A percentile compares a stretch with the other conserved stretches of the same genome.
These are phyloP conservation scores for Calonectria multiphialidica DNA, from an alignment of 2,329 filamentous ascomycete species.

Conservation along the genomic window DNA sequence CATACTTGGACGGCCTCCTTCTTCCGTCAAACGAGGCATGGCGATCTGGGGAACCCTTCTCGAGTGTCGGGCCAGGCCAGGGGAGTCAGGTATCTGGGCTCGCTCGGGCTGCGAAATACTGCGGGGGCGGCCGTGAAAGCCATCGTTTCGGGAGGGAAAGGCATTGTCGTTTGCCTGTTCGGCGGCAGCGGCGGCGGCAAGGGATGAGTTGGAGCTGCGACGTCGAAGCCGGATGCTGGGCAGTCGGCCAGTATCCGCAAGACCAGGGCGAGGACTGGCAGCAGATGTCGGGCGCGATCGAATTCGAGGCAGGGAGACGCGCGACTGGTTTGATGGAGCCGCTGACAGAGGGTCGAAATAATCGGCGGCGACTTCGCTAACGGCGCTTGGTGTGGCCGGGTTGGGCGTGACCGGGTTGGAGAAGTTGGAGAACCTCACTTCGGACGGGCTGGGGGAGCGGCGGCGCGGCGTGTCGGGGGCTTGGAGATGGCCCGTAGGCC, in stretches of 20 bases:
- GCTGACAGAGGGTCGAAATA: slow-evolving; percentile 41
- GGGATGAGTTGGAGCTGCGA: slow-evolving; percentile 35
- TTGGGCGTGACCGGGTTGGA: neutral
- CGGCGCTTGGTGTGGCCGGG: slow-evolving; percentile 16
- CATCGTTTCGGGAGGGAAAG: slow-evolving; percentile 18
- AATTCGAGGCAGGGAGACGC: slow-evolving; percentile 30
- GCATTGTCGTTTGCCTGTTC: slow-evolving; percentile 16
- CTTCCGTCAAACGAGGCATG: slow-evolving; percentile 55
- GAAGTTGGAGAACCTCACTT: slow-evolving; percentile 18
- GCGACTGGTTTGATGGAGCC: slow-evolving; percentile 38
- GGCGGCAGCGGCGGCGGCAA: slow-evolving; percentile 22
- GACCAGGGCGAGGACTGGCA: slow-evolving; percentile 22
- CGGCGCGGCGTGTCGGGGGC: slow-evolving; percentile 15
- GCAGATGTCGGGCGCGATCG: slow-evolving; percentile 28
- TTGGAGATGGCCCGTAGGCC: slow-evolving; percentile 34
- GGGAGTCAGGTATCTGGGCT: slow-evolving; percentile 33
- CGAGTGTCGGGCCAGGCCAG: slow-evolving; percentile 44
- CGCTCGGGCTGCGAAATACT: slow-evolving; percentile 52
- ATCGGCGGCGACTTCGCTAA: slow-evolving; percentile 37
- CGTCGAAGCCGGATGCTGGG: slow-evolving; percentile 44
- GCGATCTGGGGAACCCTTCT: slow-evolving; percentile 48
- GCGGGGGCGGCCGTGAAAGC: slow-evolving; percentile 43
- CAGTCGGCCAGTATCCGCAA: slow-evolving; percentile 32
- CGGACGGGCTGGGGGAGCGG: slow-evolving; percentile 34
- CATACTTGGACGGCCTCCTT: slow-evolving; percentile 51